Percentiles rank a stretch among this genome's conserved stretches.
Conservation (phyloP, 495 filamentous ascomycete species). For the Pseudoneurospora amorphoporcata region DNA sequence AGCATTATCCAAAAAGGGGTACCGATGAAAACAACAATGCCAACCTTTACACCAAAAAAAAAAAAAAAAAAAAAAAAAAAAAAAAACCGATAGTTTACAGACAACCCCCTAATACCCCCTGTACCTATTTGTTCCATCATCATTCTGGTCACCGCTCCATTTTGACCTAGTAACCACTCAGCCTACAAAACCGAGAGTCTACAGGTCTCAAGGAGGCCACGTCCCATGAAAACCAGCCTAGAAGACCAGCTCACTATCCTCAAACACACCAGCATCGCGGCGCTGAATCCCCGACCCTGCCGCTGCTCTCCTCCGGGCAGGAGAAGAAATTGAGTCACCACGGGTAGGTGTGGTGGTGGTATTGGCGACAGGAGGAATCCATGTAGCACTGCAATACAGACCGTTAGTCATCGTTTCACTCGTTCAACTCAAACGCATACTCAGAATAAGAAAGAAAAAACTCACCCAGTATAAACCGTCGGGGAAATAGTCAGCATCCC, state of each 20-base stretch:
- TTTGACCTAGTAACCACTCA: neutral
- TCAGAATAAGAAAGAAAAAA: neutral
- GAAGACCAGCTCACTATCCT: neutral
- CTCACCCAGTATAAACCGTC: slow-evolving; percentile 31
- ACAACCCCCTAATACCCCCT: neutral
- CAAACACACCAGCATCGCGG: neutral
- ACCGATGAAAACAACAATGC: neutral
- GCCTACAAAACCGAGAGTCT: neutral
- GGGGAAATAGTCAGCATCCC: slow-evolving; percentile 38
- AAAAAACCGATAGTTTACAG: neutral
- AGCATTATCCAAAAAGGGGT: neutral
- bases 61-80: neutral
- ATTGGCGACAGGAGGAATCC: neutral
- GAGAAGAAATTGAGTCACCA: neutral
- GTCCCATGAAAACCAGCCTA: neutral
- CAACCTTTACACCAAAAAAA: neutral
- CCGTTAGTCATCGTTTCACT: neutral
- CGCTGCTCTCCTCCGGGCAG: neutral
- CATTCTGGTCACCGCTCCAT: neutral
- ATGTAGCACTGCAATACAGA: neutral
- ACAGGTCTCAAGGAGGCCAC: neutral
- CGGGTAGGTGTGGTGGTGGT: neutral
- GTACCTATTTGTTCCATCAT: neutral
- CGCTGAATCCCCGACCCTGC: neutral
- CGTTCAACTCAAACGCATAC: neutral